phyloP scores from a whole-genome alignment of 805 yeast species.

The Cyberlindnera mrakii region DNA sequence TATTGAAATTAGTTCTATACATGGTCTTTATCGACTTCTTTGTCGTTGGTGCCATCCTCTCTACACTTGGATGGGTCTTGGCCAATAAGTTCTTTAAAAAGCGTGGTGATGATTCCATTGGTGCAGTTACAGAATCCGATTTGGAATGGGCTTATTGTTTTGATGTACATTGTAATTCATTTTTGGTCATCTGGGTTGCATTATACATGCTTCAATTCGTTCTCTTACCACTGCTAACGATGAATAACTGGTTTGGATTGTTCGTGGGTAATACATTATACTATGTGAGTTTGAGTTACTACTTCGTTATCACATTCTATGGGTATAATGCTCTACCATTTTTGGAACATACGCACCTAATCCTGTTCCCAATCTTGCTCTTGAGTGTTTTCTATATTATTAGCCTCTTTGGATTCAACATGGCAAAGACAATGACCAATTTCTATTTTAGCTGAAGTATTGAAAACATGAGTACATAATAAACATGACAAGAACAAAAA shows the following conservation, averaged over 20 bases:
- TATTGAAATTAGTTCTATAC: constrained; percentile 61
- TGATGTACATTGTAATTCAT: constrained; percentile 91
- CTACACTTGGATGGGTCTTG: constrained; percentile 69
- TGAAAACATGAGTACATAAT: background rate
- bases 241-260: constrained; percentile 60
- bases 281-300: constrained; percentile 66
- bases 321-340: constrained; percentile 80
- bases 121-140: constrained; percentile 29
- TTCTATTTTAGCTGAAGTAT: constrained; percentile 16
- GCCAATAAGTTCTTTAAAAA: constrained; percentile 59
- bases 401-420: constrained; percentile 62
- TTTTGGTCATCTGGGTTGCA: constrained; percentile 69
- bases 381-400: constrained; percentile 53
- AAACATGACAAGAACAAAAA: background rate
- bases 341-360: constrained; percentile 54
- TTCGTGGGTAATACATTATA: constrained; percentile 77
- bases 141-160: constrained; percentile 94
- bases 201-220: constrained; percentile 72
- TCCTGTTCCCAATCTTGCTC: constrained; percentile 59
- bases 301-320: constrained; percentile 74
- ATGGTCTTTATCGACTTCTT: constrained; percentile 86
- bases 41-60: constrained; percentile 57
- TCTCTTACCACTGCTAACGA: constrained; percentile 62
- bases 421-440: constrained; percentile 59
- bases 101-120: constrained; percentile 22